Evolutionary conservation across 164 flowering plant genomes (phyloP).

Genomic region (Vitis riparia): DNA sequence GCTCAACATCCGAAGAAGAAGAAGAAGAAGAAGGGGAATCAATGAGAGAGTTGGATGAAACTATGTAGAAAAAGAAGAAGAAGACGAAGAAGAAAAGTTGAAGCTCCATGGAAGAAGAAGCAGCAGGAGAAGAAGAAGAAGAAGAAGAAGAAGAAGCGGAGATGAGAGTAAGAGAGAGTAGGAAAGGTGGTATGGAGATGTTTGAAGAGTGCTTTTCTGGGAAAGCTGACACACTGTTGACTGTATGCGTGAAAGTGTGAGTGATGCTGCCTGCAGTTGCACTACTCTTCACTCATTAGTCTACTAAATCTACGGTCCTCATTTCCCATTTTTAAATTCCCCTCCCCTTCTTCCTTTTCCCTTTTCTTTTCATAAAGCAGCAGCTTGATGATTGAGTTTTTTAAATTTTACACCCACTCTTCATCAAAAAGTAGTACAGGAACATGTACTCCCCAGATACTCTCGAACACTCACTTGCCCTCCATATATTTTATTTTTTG

Average conservation of each 20-base stretch:
- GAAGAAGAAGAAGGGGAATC: conserved; percentile 13
- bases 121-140: not conserved
- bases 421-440: no score
- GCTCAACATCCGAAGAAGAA: conserved; percentile 62
- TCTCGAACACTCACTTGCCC: no score
- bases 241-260: conserved; percentile 3
- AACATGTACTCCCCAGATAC: no score
- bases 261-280: not conserved
- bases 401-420: no score
- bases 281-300: no score
- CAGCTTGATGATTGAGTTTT: no score
- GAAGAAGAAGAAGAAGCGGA: conserved; percentile 1
- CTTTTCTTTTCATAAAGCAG: no score
- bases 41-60: not conserved
- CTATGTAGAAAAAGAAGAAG: conserved; percentile 17
- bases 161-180: conserved; percentile 19
- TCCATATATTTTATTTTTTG: not conserved
- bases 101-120: conserved; percentile 28
- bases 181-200: conserved; percentile 2
- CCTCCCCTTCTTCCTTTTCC: no score
- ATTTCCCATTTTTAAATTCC: no score
- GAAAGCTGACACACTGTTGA: conserved; percentile 49
- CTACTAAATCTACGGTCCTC: no score
- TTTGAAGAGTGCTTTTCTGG: conserved; percentile 15
- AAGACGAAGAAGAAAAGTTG: conserved; percentile 25